A percentile compares a stretch with the other conserved stretches of the same genome.
These are phyloP conservation scores for Dipodascus albidus DNA, from an alignment of 805 yeast species.

Conservation along the genomic window DNA sequence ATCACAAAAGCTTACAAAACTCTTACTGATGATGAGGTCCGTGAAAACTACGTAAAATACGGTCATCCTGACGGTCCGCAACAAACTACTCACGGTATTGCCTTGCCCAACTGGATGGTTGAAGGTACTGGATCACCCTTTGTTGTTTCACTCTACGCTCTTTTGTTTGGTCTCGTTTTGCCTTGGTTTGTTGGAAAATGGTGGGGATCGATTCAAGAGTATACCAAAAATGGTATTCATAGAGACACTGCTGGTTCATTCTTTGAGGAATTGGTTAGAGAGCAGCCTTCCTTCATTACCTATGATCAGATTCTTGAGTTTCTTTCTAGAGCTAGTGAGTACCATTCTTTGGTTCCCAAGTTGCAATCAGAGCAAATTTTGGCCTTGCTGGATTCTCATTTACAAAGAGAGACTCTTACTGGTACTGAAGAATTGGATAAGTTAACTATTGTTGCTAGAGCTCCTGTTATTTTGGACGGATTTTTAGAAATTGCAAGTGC, in stretches of 20 bases:
- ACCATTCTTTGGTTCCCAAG: slow-evolving; percentile 31
- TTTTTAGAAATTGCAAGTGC: slow-evolving; percentile 71
- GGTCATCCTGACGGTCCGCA: slow-evolving; percentile 99
- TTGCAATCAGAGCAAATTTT: slow-evolving; percentile 37
- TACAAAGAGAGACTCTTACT: slow-evolving; percentile 36
- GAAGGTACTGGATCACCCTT: slow-evolving; percentile 68
- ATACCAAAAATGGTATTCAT: slow-evolving; percentile 74
- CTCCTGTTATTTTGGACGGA: slow-evolving; percentile 58
- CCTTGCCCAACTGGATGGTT: slow-evolving; percentile 81
- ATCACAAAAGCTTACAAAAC: slow-evolving; percentile 92
- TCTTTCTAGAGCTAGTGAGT: slow-evolving; percentile 60
- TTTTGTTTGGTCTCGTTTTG: slow-evolving; percentile 62
- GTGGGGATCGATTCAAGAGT: slow-evolving; percentile 78
- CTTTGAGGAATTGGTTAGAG: slow-evolving; percentile 62
- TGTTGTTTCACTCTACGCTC: slow-evolving; percentile 53
- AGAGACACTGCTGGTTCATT: slow-evolving; percentile 73
- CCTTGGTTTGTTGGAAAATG: slow-evolving; percentile 76
- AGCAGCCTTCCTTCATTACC: slow-evolving; percentile 38
- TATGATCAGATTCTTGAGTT: slow-evolving; percentile 45
- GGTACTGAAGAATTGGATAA: slow-evolving; percentile 30
- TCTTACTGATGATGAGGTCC: slow-evolving; percentile 77
- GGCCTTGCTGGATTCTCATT: slow-evolving; percentile 42
- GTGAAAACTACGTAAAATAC: slow-evolving; percentile 69
- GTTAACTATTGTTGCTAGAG: slow-evolving; percentile 46
- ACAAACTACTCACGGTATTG: slow-evolving; percentile 83